Base-by-base conservation (phyloP, 1,284 basidiomycete genomes). In the Erythrobasidium hasegawianum region DNA sequence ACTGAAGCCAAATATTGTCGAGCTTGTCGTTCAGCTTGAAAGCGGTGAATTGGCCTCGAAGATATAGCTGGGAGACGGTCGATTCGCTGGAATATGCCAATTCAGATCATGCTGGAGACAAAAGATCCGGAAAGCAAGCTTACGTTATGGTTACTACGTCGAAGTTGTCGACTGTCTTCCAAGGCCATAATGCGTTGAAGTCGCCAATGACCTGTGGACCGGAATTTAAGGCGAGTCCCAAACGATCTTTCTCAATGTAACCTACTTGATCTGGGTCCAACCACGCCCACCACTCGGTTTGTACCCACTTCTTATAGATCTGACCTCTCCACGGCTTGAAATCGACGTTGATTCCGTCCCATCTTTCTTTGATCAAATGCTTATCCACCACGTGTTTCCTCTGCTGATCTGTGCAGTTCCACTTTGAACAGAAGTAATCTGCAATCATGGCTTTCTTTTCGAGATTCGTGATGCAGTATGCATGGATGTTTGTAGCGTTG, bases 231-330 rank as follows among this genome's bases (percentile, higher is more conserved):
- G 33, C 11, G 33, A 33, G 33, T 11, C 33, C 11, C 33, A 33
- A 11, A 33, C 33, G 11, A 11, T 33, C 33, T 33, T 4, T 4
- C 33, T 5, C 33, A 4, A 5, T 11, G 4, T 5, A 11, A 33
- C 33, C 4, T 33, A 33, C 33, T 11, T 33, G 33, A 33, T 33
- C 33, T 33, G 33, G 33, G 11, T 33, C 61, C 18, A 38, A 33
- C 61, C 61, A 64, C 29, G 61, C 61, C 61, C 61, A 64, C 61
- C 61, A 64, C 27, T 64, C 54, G 10, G 61, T 64, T 26, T 45
- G 33, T 22, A 64, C 38, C 53, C 52, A 64, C 45, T 49, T 1
- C 22, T 40, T 64, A 20, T 64, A 64, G 27, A 64, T 57, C 13
- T 24, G 39, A 2, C 61, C 61, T 33, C 61, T 18, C 40, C 52